Evolutionary conservation across 805 yeast species (phyloP), one percentile per base, ranked within the genome.

Genomic region (Yarrowia osloensis): DNA sequence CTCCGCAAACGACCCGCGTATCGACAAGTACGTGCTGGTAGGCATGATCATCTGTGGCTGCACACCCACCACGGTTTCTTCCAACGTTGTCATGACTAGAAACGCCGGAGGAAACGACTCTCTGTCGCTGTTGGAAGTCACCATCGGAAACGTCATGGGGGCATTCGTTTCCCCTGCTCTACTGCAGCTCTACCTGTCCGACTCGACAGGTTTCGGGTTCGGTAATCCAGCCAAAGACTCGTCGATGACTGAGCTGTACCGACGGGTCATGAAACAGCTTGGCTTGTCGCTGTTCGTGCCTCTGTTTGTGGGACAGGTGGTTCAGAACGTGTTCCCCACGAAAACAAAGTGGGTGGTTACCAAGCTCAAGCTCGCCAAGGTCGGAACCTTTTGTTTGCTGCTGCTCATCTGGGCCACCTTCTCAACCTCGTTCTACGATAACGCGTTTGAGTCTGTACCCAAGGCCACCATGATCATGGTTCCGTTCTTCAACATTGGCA

Each of bases 61-160:
- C 13, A 90, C 96, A 75, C 97, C 97, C 31, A 92, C 97, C 9
- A 92, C 97, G 0, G 96, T 92, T 21, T 86, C 93, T 0, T 91
- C 97, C 1, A 92, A 92, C 74, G 97, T 92, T 31, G 93, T 92
- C 31, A 92, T 92, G 97, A 92, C 97, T 6, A 83, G 86, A 65
- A 84, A 84, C 68, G 97, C 97, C 0, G 86, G 88, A 70, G 97
- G 97, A 9, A 90, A 91, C 76, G 93, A 86, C 70, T 77, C 88
- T 19, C 77, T 91, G 65, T 88, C 96, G 21, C 79, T 91, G 7
- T 88, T 95, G 75, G 96, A 91, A 75, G 97, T 92, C 11, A 86
- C 91, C 68, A 82, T 91, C 37, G 97, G 97, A 1, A 92, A 92
- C 74, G 73, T 91, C 57, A 73, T 91, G 49, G 97, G 97, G 2